Percentiles rank a stretch among this genome's conserved stretches.
Conservation (phyloP, 1,284 basidiomycete species). For the Austroboletus rostrupii region DNA sequence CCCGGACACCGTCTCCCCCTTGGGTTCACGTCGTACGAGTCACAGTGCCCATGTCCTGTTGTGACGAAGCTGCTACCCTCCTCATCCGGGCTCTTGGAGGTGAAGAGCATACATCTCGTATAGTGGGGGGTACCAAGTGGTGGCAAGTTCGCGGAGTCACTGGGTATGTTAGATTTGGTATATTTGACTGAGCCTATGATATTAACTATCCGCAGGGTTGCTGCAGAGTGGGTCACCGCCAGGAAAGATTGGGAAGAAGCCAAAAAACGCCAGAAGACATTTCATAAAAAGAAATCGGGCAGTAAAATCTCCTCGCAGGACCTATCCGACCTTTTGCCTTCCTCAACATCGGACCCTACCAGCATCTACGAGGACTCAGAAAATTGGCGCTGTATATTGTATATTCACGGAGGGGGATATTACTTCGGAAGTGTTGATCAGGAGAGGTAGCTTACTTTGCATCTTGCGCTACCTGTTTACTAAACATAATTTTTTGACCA, state of each 20-base stretch:
- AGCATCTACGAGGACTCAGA: constrained; percentile 70
- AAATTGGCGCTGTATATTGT: constrained; percentile 81
- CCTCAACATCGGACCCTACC: constrained; percentile 26
- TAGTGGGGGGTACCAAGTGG: constrained; percentile 92
- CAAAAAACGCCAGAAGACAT: constrained; percentile 50
- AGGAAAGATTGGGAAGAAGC: constrained; percentile 69
- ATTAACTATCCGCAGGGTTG: constrained; percentile 47
- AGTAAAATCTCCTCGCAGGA: constrained; percentile 17
- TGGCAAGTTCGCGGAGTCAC: constrained; percentile 87
- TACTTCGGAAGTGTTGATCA: constrained; percentile 81
- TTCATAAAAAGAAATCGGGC: constrained; percentile 31
- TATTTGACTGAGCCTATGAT: neutral
- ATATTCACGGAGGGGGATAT: constrained; percentile 81
- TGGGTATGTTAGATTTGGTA: constrained; percentile 43
- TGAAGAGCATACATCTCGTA: constrained; percentile 63
- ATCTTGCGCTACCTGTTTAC: constrained; percentile 7
- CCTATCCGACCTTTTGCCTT: constrained; percentile 7
- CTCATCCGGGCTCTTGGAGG: constrained; percentile 85
- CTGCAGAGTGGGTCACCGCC: constrained; percentile 88
- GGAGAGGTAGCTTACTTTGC: constrained; percentile 46
- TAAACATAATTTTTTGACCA: constrained; percentile 25
- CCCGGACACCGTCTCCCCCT: constrained; percentile 82
- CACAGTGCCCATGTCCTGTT: constrained; percentile 70
- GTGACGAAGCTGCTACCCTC: constrained; percentile 73
- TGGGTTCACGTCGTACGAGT: constrained; percentile 82